phyloP scores from a whole-genome alignment of 192 early-diverging fungal genomes.

The Coemansia sp. region DNA sequence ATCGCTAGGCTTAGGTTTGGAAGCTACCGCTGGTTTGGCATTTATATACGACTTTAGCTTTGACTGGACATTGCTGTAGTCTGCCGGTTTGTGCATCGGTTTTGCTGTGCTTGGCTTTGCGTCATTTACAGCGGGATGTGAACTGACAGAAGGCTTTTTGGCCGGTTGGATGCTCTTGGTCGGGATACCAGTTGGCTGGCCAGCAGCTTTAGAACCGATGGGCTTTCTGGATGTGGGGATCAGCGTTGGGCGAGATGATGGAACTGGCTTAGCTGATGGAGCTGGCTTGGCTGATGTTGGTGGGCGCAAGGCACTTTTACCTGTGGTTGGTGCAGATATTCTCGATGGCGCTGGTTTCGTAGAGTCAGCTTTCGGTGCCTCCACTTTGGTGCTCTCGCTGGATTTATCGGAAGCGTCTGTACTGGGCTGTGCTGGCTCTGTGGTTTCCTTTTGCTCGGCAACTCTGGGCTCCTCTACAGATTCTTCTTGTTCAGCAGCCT shows the following conservation, averaged over 20 bases:
- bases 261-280: neutral
- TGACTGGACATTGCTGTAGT: slow-evolving; percentile 38
- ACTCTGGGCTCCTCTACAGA: too few relatives aligned
- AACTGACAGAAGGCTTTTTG: neutral
- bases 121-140: neutral
- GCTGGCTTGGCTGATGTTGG: neutral
- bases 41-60: slow-evolving; percentile 49
- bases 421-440: too few relatives aligned
- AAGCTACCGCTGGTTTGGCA: slow-evolving; percentile 16
- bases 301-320: neutral
- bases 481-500: too few relatives aligned
- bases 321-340: neutral
- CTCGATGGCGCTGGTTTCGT: neutral
- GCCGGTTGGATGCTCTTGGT: neutral
- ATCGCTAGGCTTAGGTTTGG: slow-evolving; percentile 15
- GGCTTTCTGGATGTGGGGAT: slow-evolving; percentile 12
- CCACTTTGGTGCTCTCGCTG: too few relatives aligned
- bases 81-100: slow-evolving; percentile 5
- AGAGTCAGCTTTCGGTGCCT: neutral
- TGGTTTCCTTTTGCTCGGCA: too few relatives aligned
- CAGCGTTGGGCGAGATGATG: slow-evolving; percentile 2
- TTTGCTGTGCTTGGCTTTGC: neutral
- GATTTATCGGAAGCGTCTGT: too few relatives aligned
- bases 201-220: slow-evolving; percentile 5
- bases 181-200: neutral